Base-by-base conservation (phyloP, 2,329 filamentous ascomycete genomes). In the Epicoccum nigrum region DNA sequence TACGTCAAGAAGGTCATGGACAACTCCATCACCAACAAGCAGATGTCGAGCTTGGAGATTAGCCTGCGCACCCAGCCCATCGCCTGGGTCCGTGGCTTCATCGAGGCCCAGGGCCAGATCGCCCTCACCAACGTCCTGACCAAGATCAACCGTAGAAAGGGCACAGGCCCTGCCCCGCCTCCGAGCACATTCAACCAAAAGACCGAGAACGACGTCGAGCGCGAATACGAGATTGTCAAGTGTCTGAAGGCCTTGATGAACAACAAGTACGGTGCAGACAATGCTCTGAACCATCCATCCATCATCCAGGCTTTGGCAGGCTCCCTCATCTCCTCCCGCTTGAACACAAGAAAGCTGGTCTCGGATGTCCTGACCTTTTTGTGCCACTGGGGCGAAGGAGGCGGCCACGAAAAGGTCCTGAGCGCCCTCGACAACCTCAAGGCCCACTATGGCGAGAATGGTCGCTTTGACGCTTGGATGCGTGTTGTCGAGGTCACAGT, bases 381-480 rank as follows among this genome's bases (percentile, higher is more conserved):
- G 54, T 97, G 93, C 69, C 92, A 97, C 69, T 97, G 93, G 92
- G 90, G 85, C 19, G 86, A 92, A 57, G 90, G 90, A 35, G 83
- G 92, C 65, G 94, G 94, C 5, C 94, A 99, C 69, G 79, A 92
- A 63, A 96, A 95, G 75, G 94, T 99, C 27, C 86, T 99, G 47
- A 90, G 96, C 76, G 90, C 92, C 30, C 85, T 97, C 79, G 94
- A 99, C 70, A 84, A 89, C 70, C 89, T 97, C 75, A 97, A 97
- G 76, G 84, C 82, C 35, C 85, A 92, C 66, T 87, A 92, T 67
- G 89, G 88, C 55, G 94, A 97, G 73, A 97, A 95, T 75, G 93
- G 94, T 31, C 86, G 94, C 1, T 99, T 99, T 68, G 94, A 99
- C 74, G 87, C 92, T 30, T 99, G 94, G 94, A 96, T 99, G 90